phyloP scores from a whole-genome alignment of 371 early-diverging fungal species.

The Lichtheimia ramosa region DNA sequence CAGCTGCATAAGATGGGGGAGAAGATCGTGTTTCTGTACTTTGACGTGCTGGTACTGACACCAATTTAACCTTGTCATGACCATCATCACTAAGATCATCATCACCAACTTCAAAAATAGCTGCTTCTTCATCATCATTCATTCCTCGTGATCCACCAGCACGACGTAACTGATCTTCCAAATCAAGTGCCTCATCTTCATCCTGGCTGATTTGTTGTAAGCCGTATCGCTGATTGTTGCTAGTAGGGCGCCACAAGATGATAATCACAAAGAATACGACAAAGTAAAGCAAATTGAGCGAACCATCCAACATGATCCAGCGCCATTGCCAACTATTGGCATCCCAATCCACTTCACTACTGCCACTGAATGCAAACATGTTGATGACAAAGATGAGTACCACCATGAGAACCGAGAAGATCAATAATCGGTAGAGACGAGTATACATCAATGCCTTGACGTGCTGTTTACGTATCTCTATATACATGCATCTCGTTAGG shows the following conservation, averaged over 20 bases:
- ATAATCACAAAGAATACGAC: constrained; percentile 76
- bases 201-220: constrained; percentile 54
- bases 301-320: constrained; percentile 93
- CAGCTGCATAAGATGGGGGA: background rate
- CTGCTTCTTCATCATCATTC: constrained; percentile 53
- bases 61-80: constrained; percentile 20
- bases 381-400: constrained; percentile 80
- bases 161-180: constrained; percentile 52
- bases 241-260: constrained; percentile 91
- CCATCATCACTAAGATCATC: constrained; percentile 59
- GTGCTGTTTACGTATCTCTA: constrained; percentile 76
- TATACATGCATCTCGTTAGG: background rate
- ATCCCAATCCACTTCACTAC: constrained; percentile 64
- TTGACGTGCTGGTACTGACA: constrained; percentile 4
- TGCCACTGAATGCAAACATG: constrained; percentile 67
- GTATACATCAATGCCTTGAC: constrained; percentile 91
- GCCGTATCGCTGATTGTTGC: constrained; percentile 84
- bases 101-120: constrained; percentile 67
- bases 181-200: constrained; percentile 58
- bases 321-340: constrained; percentile 81
- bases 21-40: too few species aligned
- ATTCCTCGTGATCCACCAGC: constrained; percentile 32
- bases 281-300: constrained; percentile 82
- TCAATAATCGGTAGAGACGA: constrained; percentile 73
- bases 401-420: constrained; percentile 73